Base-by-base conservation (phyloP, 192 early-diverging fungal species). In the Podila verticillata region DNA sequence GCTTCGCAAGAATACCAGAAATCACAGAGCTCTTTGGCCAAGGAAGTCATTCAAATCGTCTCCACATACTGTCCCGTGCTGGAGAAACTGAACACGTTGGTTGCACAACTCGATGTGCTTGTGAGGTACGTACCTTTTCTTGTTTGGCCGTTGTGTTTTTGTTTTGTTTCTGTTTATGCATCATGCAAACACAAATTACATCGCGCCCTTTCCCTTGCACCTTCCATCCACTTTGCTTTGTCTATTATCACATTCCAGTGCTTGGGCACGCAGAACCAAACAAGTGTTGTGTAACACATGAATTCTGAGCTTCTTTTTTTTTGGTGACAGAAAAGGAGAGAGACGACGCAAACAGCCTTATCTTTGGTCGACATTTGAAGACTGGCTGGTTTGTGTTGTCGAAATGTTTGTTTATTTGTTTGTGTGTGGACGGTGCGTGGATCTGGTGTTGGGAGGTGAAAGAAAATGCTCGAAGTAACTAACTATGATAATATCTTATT, bases 81-180 rank as follows among this genome's bases (percentile, higher is more conserved):
- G 30, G 96, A 97, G 83, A 68, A 65, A 59, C 83, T 97, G 22
- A 95, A 96, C 70, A 87, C 84, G 36, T 65, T 88, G 7, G 82
- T 98, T 13, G 94, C 95, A 29, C 90, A 95, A 61, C 62, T 99
- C 61, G 97, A 99, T 85, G 95, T 97, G 10, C 82, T 97, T 26
- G 83, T 93, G 24, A 93, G 90, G 92, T 93, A 82, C 28, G 68
- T 17, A n/a, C 39, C 28, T 7, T 48, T 67, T 31, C 5, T 36
- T 32, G n/a, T 24, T 30, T 26, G 39, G 12, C 6, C 9, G n/a
- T n/a, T n/a, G n/a, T 36, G 10, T 1, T 39, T 44, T 44, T 44
- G 2, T 39, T 39, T 39, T 5, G 2, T 12, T 15, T 15, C 3
- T 13, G 39, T 15, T 72, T 24, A 4, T 44, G 64, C 57, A 78